phyloP scores from a whole-genome alignment of 768 basidiomycete genomes.

The Suillus paluster region DNA sequence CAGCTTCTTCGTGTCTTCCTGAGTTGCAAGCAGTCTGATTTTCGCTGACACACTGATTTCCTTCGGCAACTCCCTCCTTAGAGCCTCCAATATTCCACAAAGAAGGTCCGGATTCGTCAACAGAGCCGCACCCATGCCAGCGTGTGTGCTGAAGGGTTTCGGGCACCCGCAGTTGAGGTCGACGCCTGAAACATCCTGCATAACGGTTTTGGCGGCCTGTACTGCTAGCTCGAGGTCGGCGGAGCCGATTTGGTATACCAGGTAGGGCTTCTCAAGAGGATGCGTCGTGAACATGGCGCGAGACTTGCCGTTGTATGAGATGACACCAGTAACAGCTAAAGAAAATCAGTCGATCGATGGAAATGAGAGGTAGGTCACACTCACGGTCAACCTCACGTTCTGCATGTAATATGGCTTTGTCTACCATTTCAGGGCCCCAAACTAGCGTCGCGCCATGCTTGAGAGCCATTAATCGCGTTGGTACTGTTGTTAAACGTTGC shows the following conservation, averaged over 20 bases:
- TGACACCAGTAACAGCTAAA: slow-evolving; percentile 82
- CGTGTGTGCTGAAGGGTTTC: slow-evolving; percentile 91
- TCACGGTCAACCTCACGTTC: slow-evolving; percentile 85
- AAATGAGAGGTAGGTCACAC: slow-evolving; percentile 34
- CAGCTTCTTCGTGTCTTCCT: slow-evolving; percentile 88
- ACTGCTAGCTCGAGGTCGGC: slow-evolving; percentile 90
- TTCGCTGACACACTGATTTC: slow-evolving; percentile 92
- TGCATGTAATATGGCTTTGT: slow-evolving; percentile 91
- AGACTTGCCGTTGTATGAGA: slow-evolving; percentile 84
- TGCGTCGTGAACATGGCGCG: slow-evolving; percentile 92
- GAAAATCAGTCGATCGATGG: neutral
- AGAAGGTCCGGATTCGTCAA: slow-evolving; percentile 91
- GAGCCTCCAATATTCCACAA: slow-evolving; percentile 82
- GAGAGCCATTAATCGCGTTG: slow-evolving; percentile 82
- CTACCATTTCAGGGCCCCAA: slow-evolving; percentile 96
- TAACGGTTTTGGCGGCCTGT: slow-evolving; percentile 85
- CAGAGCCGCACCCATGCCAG: slow-evolving; percentile 97
- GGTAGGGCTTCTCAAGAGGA: slow-evolving; percentile 90
- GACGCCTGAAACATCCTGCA: slow-evolving; percentile 89
- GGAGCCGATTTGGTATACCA: slow-evolving; percentile 96
- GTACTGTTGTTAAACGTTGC: slow-evolving; percentile 56
- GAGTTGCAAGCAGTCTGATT: slow-evolving; percentile 84
- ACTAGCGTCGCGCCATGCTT: slow-evolving; percentile 94
- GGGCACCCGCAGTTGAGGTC: slow-evolving; percentile 99
- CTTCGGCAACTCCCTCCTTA: slow-evolving; percentile 72